A percentile compares a stretch with the other conserved stretches of the same genome.
Conservation (phyloP, 495 filamentous ascomycete species). For the Aspergillus egyptiacus region DNA sequence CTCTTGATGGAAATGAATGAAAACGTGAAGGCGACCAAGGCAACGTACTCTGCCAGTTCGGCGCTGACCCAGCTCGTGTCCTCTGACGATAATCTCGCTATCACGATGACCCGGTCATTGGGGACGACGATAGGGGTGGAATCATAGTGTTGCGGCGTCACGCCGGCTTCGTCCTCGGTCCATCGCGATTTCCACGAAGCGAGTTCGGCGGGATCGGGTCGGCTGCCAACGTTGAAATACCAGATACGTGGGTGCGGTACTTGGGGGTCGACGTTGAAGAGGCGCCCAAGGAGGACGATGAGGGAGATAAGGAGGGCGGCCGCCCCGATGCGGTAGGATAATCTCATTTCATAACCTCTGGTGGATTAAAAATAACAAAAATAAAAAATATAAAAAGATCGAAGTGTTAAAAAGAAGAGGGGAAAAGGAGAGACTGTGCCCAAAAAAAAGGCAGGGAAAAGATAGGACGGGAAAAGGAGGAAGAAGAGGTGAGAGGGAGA, state of each 20-base stretch:
- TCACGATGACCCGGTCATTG: conserved; percentile 38
- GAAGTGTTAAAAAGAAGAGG: neutral
- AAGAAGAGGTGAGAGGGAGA: too few species aligned
- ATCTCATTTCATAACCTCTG: conserved; percentile 40
- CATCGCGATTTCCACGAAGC: conserved; percentile 6
- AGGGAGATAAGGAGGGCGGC: conserved; percentile 32
- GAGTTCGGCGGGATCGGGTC: conserved; percentile 1
- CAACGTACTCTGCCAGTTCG: conserved; percentile 37
- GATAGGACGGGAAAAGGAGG: too few species aligned
- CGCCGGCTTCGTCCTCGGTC: conserved; percentile 7
- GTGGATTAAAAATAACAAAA: too few species aligned
- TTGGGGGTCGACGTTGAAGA: conserved; percentile 25
- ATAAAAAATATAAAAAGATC: conserved; percentile 1
- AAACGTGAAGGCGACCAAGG: too few species aligned
- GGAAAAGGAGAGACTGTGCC: neutral
- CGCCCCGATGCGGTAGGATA: conserved; percentile 34
- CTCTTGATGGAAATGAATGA: neutral
- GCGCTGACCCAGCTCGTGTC: conserved; percentile 37
- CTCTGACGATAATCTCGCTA: conserved; percentile 34
- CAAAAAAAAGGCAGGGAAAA: too few species aligned
- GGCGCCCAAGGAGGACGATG: conserved; percentile 32
- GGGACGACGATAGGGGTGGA: conserved; percentile 33
- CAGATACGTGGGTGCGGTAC: conserved; percentile 23
- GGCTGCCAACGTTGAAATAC: conserved; percentile 25
- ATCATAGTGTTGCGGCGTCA: conserved; percentile 23